Base-by-base conservation (phyloP, 2,329 filamentous ascomycete genomes). In the Periconia digitata region DNA sequence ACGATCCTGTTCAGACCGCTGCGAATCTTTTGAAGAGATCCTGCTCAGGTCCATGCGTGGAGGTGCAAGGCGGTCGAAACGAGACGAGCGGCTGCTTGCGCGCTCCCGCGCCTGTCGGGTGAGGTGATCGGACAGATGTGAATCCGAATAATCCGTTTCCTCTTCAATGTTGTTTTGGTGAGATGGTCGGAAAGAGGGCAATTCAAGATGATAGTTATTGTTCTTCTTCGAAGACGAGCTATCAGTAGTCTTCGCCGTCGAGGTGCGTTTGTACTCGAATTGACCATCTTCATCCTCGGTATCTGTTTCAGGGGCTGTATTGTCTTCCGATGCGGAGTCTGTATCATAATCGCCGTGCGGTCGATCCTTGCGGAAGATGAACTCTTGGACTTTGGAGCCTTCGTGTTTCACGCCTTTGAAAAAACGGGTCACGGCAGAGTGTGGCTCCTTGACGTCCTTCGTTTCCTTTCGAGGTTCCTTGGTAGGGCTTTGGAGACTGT, bases 321-420 rank as follows among this genome's bases (percentile, higher is more conserved):
- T 70, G 23, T 79, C 77, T 6, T 78, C 80, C 12, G 72, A 66
- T 46, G 70, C 50, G 29, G 71, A 75, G 2, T 74, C 76, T 40
- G 70, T 67, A 40, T 79, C 76, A 47, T 72, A 74, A 55, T 74
- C 72, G 12, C 72, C 67, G 41, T 56, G 60, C 24, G 62, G 68
- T 18, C 70, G 63, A 24, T 86, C 84, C 59, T 79, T 82, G 56
- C 79, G 81, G 68, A 84, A 76, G 18, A 86, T 79, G 37, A 81
- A 75, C 42, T 84, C 82, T 15, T 82, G 81, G 27, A 86, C 78
- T 59, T 80, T 82, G 0, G 81, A 79, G 7, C 85, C 78, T 59
- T 86, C 84, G 51, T 77, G 79, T n/a, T 82, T 80, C 2, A 95
- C 81, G 23, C 85, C 86, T 72, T 90, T 92, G 72, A 96, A 87